phyloP scores from a whole-genome alignment of 129 eudicot species.

The Escallonia rubra region DNA sequence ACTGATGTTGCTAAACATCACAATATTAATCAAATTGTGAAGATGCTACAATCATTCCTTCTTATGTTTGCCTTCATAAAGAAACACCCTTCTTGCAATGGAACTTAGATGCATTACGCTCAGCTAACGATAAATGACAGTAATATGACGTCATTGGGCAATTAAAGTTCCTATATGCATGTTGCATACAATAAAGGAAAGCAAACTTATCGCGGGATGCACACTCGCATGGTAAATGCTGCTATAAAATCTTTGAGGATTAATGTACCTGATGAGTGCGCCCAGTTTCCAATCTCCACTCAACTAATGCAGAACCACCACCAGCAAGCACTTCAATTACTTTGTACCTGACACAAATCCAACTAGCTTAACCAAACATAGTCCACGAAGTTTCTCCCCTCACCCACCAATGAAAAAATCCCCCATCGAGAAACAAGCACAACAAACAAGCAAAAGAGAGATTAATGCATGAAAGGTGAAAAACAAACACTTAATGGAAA shows the following conservation, averaged over 20 bases:
- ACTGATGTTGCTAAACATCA: too few species aligned
- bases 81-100: too few species aligned
- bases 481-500: too few species aligned
- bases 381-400: too few species aligned
- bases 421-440: too few species aligned
- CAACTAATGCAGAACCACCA: constrained; percentile 92
- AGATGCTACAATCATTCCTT: not conserved
- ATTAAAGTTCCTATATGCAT: not conserved
- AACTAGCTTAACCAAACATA: not conserved
- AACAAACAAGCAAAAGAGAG: too few species aligned
- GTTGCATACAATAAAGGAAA: not conserved
- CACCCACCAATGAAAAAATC: too few species aligned
- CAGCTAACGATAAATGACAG: not conserved
- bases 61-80: not conserved
- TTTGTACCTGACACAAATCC: constrained; percentile 52
- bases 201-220: too few species aligned
- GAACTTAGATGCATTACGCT: too few species aligned
- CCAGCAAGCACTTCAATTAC: constrained; percentile 84
- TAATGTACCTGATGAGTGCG: constrained; percentile 84
- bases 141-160: not conserved
- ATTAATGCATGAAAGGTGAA: too few species aligned
- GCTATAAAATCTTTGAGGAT: too few species aligned
- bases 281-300: constrained; percentile 94
- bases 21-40: not conserved
- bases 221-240: too few species aligned